These are phyloP conservation scores for Arabidopsis hybrid DNA, from an alignment of 441 rosid genomes.

Conservation along the genomic window DNA sequence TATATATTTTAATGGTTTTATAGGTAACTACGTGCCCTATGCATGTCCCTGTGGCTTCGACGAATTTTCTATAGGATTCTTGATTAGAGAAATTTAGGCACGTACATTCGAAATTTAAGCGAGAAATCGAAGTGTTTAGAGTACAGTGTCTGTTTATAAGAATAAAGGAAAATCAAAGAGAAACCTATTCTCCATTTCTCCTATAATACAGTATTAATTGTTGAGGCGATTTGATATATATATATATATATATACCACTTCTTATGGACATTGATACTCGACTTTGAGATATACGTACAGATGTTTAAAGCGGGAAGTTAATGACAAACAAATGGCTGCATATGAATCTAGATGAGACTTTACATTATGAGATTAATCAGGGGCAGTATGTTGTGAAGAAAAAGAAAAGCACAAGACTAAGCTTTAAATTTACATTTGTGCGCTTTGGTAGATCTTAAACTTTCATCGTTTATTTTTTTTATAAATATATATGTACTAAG, in stretches of 20 bases:
- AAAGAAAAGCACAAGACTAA: no score
- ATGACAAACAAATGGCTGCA: not conserved
- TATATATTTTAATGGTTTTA: conserved; percentile 20
- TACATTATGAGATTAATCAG: not conserved
- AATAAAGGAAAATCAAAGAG: not conserved
- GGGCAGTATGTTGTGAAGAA: not conserved
- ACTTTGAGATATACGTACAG: not conserved
- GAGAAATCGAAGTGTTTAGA: not conserved
- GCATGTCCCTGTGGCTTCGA: conserved; percentile 30
- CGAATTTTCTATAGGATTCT: not conserved
- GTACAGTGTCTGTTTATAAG: not conserved
- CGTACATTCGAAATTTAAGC: not conserved
- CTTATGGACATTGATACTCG: not conserved
- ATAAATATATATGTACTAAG: no score
- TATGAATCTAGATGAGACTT: not conserved
- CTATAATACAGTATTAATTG: not conserved
- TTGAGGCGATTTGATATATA: not conserved
- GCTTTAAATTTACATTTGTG: no score
- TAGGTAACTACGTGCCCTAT: conserved; percentile 40
- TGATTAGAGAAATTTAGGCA: no score
- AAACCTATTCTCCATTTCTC: not conserved
- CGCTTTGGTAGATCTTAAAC: no score
- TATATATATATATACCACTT: not conserved
- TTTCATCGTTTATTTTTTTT: no score
- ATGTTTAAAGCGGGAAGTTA: not conserved